phyloP scores from a whole-genome alignment of 2,329 filamentous ascomycete genomes.

The Myriangium duriaei region DNA sequence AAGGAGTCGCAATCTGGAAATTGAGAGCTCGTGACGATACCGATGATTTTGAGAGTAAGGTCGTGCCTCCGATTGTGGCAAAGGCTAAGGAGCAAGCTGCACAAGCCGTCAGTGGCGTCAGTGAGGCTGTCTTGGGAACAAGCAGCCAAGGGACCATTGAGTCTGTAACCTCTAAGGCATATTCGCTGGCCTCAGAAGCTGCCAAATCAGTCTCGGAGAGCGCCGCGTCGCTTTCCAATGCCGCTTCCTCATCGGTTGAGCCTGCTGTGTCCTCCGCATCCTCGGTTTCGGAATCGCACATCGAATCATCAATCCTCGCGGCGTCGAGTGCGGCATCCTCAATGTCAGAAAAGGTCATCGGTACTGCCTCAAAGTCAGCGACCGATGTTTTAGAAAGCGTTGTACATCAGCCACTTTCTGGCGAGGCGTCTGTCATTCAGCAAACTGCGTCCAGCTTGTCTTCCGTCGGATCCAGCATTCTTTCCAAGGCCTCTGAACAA shows the following conservation, averaged over 20 bases:
- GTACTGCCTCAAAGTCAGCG: background rate
- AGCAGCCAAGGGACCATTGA: conserved; percentile 25
- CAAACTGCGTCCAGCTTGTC: conserved; percentile 7
- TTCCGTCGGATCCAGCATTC: conserved; percentile 4
- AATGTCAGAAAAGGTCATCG: conserved; percentile 4
- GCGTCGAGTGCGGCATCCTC: conserved; percentile 6
- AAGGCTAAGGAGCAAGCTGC: conserved; percentile 31
- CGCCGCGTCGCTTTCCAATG: conserved; percentile 15
- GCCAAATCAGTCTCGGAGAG: conserved; percentile 19
- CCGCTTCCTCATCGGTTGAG: background rate
- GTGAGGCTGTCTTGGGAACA: conserved; percentile 24
- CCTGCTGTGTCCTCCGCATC: conserved; percentile 3
- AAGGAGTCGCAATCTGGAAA: conserved; percentile 78
- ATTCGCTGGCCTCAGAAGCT: conserved; percentile 13
- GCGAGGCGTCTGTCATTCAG: conserved; percentile 3
- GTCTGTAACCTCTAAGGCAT: conserved; percentile 23
- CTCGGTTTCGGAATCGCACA: conserved; percentile 4
- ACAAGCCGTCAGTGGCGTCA: conserved; percentile 19
- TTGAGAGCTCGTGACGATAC: conserved; percentile 59
- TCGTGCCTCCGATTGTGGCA: conserved; percentile 44
- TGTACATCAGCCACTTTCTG: background rate
- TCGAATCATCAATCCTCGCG: conserved; percentile 6
- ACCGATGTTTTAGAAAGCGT: background rate
- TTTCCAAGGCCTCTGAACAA: conserved; percentile 3
- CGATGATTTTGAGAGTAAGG: conserved; percentile 64